phyloP scores from a whole-genome alignment of 2,329 filamentous ascomycete species.

The Trichoderma pleuroti region DNA sequence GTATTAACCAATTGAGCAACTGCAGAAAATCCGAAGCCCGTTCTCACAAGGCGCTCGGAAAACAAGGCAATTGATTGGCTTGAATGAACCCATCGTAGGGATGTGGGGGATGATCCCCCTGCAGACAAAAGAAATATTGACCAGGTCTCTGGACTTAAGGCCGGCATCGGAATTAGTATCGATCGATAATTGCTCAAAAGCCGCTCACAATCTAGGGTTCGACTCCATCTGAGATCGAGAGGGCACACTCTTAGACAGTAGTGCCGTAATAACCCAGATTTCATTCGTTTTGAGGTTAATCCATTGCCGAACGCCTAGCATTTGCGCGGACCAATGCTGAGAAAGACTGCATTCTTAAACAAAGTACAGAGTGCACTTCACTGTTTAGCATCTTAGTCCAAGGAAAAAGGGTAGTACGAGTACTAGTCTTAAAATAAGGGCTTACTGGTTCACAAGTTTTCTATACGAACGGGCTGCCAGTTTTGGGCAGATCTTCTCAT shows the following conservation, averaged over 20 bases:
- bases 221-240: not conserved
- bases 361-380: not conserved
- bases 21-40: not conserved
- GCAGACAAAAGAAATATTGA: not conserved
- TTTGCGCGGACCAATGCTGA: not conserved
- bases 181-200: not conserved
- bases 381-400: not conserved
- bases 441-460: not conserved
- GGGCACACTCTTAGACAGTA: not conserved
- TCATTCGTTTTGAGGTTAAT: not conserved
- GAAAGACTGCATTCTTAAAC: not conserved
- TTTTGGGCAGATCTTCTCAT: not conserved
- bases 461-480: not conserved
- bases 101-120: not conserved
- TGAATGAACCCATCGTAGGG: not conserved
- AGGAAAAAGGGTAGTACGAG: not conserved
- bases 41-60: not conserved
- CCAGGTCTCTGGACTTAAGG: not conserved
- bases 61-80: not conserved
- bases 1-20: not conserved
- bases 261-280: not conserved
- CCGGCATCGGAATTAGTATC: not conserved
- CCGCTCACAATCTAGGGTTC: not conserved
- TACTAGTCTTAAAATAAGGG: not conserved
- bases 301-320: not conserved